These are phyloP conservation scores for Leishmania lainsoni DNA, from an alignment of 208 protist species.

Conservation along the genomic window DNA sequence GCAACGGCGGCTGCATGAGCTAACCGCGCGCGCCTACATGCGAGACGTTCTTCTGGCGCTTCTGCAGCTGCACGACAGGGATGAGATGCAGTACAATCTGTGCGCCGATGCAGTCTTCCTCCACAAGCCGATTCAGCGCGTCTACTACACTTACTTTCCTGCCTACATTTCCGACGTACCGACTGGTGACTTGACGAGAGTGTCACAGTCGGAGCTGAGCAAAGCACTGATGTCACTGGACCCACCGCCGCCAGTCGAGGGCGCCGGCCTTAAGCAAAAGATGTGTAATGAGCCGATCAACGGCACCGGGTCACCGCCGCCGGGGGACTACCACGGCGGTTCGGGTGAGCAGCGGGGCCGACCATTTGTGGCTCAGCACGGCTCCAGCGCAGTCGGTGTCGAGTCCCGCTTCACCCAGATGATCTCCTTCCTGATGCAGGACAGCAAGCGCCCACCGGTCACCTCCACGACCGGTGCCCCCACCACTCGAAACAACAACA, in stretches of 20 bases:
- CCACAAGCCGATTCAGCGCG: slow-evolving; percentile 35
- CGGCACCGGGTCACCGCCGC: background rate
- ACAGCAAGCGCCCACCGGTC: background rate
- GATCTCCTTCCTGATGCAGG: background rate
- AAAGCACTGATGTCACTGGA: slow-evolving; percentile 40
- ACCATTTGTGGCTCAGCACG: background rate
- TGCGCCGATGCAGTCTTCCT: slow-evolving; percentile 73
- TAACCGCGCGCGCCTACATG: slow-evolving; percentile 72
- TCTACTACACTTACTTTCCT: slow-evolving; percentile 71
- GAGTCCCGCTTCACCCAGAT: background rate
- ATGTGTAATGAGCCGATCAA: slow-evolving; percentile 22
- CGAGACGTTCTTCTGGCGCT: slow-evolving; percentile 82
- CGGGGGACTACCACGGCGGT: background rate
- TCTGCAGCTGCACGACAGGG: slow-evolving; percentile 70
- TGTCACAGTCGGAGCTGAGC: slow-evolving; percentile 37
- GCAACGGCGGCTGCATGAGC: slow-evolving; percentile 66
- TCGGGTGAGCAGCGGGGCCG: background rate
- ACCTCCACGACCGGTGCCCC: background rate
- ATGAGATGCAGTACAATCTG: slow-evolving; percentile 76
- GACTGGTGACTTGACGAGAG: slow-evolving; percentile 38
- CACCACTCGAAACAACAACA: background rate
- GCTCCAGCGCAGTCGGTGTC: background rate
- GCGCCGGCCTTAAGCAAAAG: background rate
- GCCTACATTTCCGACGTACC: slow-evolving; percentile 83
- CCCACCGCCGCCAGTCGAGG: slow-evolving; percentile 18